phyloP scores from a whole-genome alignment of 805 yeast genomes.

The Groenewaldozyma salmanticensis region DNA sequence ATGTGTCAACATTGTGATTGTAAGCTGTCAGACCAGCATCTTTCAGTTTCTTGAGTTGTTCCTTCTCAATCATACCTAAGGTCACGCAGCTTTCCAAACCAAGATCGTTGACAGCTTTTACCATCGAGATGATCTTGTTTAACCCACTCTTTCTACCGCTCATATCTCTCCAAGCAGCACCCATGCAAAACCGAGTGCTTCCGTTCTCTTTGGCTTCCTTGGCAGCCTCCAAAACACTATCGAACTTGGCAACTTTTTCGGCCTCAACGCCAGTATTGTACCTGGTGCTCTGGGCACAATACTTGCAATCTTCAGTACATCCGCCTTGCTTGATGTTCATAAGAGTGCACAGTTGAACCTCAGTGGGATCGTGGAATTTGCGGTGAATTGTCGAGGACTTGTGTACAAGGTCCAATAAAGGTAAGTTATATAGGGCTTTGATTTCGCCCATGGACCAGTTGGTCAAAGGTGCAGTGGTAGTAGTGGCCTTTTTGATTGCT shows the following conservation, averaged over 20 bases:
- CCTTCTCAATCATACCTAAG: conserved; percentile 61
- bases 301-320: conserved; percentile 72
- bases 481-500: conserved; percentile 3
- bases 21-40: conserved; percentile 74
- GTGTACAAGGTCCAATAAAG: conserved; percentile 51
- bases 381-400: conserved; percentile 60
- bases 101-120: conserved; percentile 49
- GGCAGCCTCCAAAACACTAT: conserved; percentile 57
- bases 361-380: conserved; percentile 53
- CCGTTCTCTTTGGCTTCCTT: conserved; percentile 58
- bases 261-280: conserved; percentile 67
- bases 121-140: conserved; percentile 55
- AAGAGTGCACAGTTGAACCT: conserved; percentile 68
- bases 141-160: conserved; percentile 61
- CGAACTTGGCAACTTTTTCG: conserved; percentile 50
- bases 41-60: conserved; percentile 51
- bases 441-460: conserved; percentile 57
- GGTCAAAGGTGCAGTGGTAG: conserved; percentile 6
- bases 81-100: conserved; percentile 76
- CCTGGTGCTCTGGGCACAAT: conserved; percentile 67
- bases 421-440: conserved; percentile 51
- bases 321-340: conserved; percentile 73
- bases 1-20: conserved; percentile 73
- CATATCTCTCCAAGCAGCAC: conserved; percentile 88
- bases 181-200: conserved; percentile 72